Percentiles rank a stretch among this genome's conserved stretches.
Evolutionary conservation across 495 filamentous ascomycete species (phyloP).

Genomic region (Daldinia grandis): DNA sequence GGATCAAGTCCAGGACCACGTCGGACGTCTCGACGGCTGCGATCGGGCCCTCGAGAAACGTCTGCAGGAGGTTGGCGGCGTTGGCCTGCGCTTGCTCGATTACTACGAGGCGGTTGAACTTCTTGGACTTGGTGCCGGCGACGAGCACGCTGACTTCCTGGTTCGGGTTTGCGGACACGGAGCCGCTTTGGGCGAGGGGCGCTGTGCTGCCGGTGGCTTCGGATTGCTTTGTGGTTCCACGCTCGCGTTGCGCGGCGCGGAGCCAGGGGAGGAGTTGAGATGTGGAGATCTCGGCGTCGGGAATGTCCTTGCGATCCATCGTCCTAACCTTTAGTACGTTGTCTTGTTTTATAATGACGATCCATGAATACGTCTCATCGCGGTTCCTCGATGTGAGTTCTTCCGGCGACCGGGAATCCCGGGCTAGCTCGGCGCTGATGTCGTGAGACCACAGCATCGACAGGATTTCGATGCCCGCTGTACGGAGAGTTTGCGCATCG

Average conservation of each 20-base stretch:
- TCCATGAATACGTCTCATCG: slow-evolving; percentile 82
- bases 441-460: slow-evolving; percentile 82
- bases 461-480: slow-evolving; percentile 77
- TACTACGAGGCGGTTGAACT: slow-evolving; percentile 84
- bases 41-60: slow-evolving; percentile 77
- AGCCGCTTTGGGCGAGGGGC: slow-evolving; percentile 51
- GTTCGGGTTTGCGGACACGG: slow-evolving; percentile 54
- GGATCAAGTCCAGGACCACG: slow-evolving; percentile 81
- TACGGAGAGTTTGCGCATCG: slow-evolving; percentile 77
- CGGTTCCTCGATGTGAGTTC: slow-evolving; percentile 75
- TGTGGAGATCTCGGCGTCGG: slow-evolving; percentile 77
- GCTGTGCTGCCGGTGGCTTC: slow-evolving; percentile 53
- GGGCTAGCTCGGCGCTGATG: slow-evolving; percentile 89
- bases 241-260: slow-evolving; percentile 81
- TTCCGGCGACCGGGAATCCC: slow-evolving; percentile 76
- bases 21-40: slow-evolving; percentile 89
- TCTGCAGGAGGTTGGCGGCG: slow-evolving; percentile 68
- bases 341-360: slow-evolving; percentile 85
- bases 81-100: slow-evolving; percentile 79
- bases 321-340: slow-evolving; percentile 78
- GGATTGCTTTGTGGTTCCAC: slow-evolving; percentile 50
- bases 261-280: slow-evolving; percentile 83
- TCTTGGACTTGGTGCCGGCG: slow-evolving; percentile 84
- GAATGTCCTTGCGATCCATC: slow-evolving; percentile 72
- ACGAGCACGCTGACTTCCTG: slow-evolving; percentile 85